These are phyloP conservation scores for Fusarium acutatum DNA, from an alignment of 2,329 filamentous ascomycete species.

Conservation along the genomic window DNA sequence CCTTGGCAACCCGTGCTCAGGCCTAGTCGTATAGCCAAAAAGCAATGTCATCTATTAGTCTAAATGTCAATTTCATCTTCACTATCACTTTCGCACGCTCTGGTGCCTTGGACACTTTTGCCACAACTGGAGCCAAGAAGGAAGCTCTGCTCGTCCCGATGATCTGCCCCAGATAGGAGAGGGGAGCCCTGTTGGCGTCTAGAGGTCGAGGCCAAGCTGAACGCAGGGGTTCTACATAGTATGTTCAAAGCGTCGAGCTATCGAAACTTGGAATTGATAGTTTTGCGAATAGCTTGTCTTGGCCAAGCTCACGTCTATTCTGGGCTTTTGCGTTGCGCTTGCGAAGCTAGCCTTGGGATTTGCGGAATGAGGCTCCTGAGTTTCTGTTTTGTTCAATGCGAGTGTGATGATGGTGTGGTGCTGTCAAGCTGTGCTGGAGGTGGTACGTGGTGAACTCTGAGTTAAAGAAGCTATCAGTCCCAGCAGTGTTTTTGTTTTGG, in stretches of 20 bases:
- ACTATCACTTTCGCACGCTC: background rate
- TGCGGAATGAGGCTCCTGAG: background rate
- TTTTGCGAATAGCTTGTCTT: conserved; percentile 2
- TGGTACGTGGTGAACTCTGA: background rate
- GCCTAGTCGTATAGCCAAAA: background rate
- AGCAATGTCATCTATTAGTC: background rate
- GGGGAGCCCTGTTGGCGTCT: background rate
- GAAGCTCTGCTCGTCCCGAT: background rate
- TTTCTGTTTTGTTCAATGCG: background rate
- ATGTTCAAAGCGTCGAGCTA: conserved; percentile 5
- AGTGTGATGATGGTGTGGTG: conserved; percentile 1
- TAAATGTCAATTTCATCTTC: background rate
- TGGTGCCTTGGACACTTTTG: background rate
- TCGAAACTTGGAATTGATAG: conserved; percentile 24
- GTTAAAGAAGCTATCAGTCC: conserved; percentile 21
- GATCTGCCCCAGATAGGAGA: background rate
- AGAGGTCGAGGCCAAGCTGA: conserved; percentile 29
- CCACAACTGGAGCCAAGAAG: conserved; percentile 11
- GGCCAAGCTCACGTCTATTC: conserved; percentile 1
- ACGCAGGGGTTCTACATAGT: conserved; percentile 1
- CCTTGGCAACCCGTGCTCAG: background rate
- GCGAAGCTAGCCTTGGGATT: background rate
- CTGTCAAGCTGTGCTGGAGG: background rate
- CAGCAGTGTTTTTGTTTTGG: background rate
- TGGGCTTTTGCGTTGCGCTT: background rate